phyloP scores from a whole-genome alignment of 1,284 basidiomycete genomes.

The Cerioporus squamosus region DNA sequence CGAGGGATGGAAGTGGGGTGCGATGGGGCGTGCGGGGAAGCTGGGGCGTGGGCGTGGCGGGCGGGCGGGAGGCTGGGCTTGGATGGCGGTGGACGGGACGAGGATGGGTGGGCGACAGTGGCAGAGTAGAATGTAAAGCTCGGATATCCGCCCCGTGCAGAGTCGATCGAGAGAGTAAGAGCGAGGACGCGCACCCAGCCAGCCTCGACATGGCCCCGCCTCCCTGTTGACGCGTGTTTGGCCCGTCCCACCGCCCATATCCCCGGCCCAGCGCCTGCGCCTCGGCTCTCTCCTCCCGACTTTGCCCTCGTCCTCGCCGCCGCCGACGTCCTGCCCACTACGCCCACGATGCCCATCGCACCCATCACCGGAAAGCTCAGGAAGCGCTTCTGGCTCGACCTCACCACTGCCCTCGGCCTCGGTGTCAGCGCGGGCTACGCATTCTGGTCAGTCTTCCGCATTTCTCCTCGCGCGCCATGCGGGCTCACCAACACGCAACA shows the following conservation, averaged over 20 bases:
- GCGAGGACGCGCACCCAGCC: slow-evolving; percentile 11
- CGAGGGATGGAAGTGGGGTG: slow-evolving; percentile 32
- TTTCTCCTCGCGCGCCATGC: slow-evolving; percentile 21
- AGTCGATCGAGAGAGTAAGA: slow-evolving; percentile 18
- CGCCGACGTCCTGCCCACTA: slow-evolving; percentile 15
- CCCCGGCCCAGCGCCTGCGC: slow-evolving; percentile 8
- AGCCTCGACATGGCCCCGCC: slow-evolving; percentile 17
- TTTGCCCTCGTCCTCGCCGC: slow-evolving; percentile 27
- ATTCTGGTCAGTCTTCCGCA: slow-evolving; percentile 67
- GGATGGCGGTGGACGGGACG: background rate
- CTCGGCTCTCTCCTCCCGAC: slow-evolving; percentile 22
- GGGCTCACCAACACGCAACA: slow-evolving; percentile 35
- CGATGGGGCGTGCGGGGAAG: slow-evolving; percentile 20
- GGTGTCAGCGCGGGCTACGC: slow-evolving; percentile 73
- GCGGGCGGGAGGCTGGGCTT: background rate
- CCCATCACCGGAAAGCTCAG: slow-evolving; percentile 90
- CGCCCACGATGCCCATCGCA: slow-evolving; percentile 68
- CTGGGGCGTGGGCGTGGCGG: background rate
- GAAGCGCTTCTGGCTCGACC: slow-evolving; percentile 85
- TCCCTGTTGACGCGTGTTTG: slow-evolving; percentile 35
- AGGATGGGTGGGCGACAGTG: slow-evolving; percentile 3
- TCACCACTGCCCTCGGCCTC: slow-evolving; percentile 72
- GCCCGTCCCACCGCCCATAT: slow-evolving; percentile 16
- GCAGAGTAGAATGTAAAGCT: background rate
- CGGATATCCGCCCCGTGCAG: slow-evolving; percentile 17